Evolutionary conservation across 23 red algal genomes (phyloP), one percentile per base, ranked within the genome.

Genomic region (Gracilariopsis chorda): DNA sequence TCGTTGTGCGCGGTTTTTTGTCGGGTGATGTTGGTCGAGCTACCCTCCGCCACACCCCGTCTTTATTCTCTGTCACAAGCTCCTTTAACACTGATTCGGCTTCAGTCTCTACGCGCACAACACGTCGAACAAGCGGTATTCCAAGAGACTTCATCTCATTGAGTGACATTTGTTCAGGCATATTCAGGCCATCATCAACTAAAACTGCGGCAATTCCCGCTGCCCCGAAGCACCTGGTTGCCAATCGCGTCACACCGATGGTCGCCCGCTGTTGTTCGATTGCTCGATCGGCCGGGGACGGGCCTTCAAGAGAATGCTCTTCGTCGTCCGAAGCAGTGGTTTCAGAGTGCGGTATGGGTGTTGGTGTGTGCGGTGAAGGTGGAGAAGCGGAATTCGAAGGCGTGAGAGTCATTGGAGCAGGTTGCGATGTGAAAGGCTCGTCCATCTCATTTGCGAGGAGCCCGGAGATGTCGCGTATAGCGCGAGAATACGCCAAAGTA

Each of bases 141-240:
- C 53, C 53, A 49, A 84, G 37, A 4, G 25, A 12, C 34, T 34
- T 69, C 42, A 84, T 51, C 29, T 84, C 80, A 16, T 35, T 21
- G 0, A 67, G 37, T 27, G 80, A 42, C 6, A 84, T 48, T 30
- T 28, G 36, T 41, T 48, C 45, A 4, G 64, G 85, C 33, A 78
- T 48, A 36, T 77, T 17, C 19, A 64, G n/a, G 47, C 85, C 85
- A 39, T 89, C 85, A 57, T 89, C 85, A n/a, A 89, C 43, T 49
- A 89, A 63, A 57, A 89, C 51, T n/a, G 85, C 85, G 4, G 85
- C 68, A 33, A 89, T 76, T 48, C 72, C 72, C 9, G 85, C 85
- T 28, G 65, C 68, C 13, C 35, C 43, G 5, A 89, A 77, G 13
- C 69, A 77, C 16, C 68, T 65, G 27, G 28, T 61, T 16, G 85